A percentile compares a stretch with the other conserved stretches of the same genome.
These are phyloP conservation scores for Calendula officinalis DNA, from an alignment of 129 eudicot species.

Conservation along the genomic window DNA sequence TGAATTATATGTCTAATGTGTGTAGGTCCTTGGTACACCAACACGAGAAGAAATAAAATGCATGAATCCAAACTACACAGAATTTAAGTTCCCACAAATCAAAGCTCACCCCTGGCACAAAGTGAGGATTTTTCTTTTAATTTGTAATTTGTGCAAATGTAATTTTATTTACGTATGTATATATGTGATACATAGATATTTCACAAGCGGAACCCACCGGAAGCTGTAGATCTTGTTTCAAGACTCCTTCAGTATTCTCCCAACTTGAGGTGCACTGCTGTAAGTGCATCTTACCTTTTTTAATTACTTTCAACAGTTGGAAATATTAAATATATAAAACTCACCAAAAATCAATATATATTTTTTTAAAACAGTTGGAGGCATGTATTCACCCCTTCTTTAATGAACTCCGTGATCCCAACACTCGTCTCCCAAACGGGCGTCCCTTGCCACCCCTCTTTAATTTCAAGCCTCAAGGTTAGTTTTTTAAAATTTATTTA, in stretches of 20 bases:
- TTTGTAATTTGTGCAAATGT: no score
- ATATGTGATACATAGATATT: conserved; percentile 81
- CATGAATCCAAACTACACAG: conserved; percentile 91
- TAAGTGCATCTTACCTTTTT: conserved; percentile 39
- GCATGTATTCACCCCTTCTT: conserved; percentile 65
- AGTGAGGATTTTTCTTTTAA: no score
- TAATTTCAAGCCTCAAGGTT: conserved; percentile 55
- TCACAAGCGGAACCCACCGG: conserved; percentile 85
- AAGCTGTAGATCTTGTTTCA: conserved; percentile 90
- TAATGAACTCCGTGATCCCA: conserved; percentile 70
- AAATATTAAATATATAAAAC: no score
- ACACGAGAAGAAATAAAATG: conserved; percentile 96
- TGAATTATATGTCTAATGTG: neutral
- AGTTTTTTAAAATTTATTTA: neutral
- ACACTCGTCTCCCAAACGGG: conserved; percentile 46
- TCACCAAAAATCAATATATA: no score
- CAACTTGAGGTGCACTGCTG: conserved; percentile 77
- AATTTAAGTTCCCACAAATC: conserved; percentile 83
- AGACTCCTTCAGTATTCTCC: conserved; percentile 90
- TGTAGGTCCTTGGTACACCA: conserved; percentile 86
- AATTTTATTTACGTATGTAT: no score
- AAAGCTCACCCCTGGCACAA: conserved; percentile 98
- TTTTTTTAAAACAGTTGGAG: conserved; percentile 46
- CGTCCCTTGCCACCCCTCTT: conserved; percentile 60
- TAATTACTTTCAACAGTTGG: no score